These are phyloP conservation scores for Spergularia marina DNA, from an alignment of 148 eudicot species.

Conservation along the genomic window DNA sequence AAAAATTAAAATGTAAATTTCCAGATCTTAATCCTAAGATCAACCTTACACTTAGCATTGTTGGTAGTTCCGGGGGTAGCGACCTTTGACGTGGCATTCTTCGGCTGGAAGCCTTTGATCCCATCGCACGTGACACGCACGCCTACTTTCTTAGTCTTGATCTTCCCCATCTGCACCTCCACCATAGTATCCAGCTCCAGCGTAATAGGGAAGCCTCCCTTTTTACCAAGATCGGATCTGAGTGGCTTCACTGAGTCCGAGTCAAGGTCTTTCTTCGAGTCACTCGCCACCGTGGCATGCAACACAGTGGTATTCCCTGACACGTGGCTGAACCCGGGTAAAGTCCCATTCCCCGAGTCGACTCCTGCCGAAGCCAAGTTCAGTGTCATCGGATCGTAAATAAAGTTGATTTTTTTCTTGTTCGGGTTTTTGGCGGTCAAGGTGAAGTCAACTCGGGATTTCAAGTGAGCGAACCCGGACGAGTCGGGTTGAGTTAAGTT, in stretches of 20 bases:
- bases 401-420: conserved; percentile 47
- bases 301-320: conserved; percentile 44
- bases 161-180: conserved; percentile 53
- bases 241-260: conserved; percentile 40
- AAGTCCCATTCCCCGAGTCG: conserved; percentile 43
- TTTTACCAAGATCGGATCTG: conserved; percentile 55
- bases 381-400: conserved; percentile 46
- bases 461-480: conserved; percentile 42
- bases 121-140: conserved; percentile 69
- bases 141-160: conserved; percentile 56
- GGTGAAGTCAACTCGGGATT: conserved; percentile 60
- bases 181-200: conserved; percentile 55
- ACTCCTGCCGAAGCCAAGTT: conserved; percentile 26
- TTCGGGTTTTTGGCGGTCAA: conserved; percentile 76
- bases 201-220: conserved; percentile 49
- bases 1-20: conserved; percentile 61
- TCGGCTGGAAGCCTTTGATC: conserved; percentile 51
- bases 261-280: conserved; percentile 33
- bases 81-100: conserved; percentile 34
- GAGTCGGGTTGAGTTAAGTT: conserved; percentile 55
- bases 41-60: conserved; percentile 78
- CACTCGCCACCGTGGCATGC: conserved; percentile 27
- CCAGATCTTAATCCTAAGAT: conserved; percentile 94
- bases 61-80: conserved; percentile 39
- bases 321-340: conserved; percentile 41